Evolutionary conservation across 78 protist species (phyloP), one percentile per base, ranked within the genome.

Genomic region (Acrasis kona): DNA sequence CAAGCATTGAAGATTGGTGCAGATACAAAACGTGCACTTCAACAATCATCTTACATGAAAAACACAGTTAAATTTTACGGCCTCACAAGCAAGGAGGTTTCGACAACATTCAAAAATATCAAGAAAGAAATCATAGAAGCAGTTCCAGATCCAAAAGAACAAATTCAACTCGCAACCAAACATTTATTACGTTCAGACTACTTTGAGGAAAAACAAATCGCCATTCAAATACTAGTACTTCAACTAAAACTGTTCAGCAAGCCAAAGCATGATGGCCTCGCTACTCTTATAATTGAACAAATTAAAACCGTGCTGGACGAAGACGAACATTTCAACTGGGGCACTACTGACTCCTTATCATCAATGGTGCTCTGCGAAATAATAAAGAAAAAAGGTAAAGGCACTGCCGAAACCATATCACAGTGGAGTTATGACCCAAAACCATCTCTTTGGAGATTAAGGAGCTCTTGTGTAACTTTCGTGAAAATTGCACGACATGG

Each of bases 381-480:
- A 19, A 67, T 67, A n/a, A n/a, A n/a, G 19, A 19, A n/a, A 19
- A 67, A 67, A 67, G 71, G 19, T 67, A 19, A 19, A 67, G 19
- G 19, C 19, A 67, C 19, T 67, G 71, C 19, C 40, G 71, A 67
- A 41, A n/a, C 19, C 19, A 67, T 67, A n/a, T n/a, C 19, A 67
- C 19, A 67, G 19, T 67, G 71, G 71, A 67, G 19, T n/a, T 19
- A 67, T 67, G 19, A 19, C 19, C n/a, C 19, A n/a, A 67, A 67
- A n/a, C n/a, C n/a, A n/a, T n/a, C n/a, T 67, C 19, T 67, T n/a
- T 67, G 71, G 71, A 19, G 19, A n/a, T 19, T n/a, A 67, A n/a
- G 71, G 19, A 19, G 66, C 19, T 67, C 71, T 41, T 67, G 71
- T 67, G 71, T 67, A n/a, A n/a, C 71, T n/a, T 38, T 67, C 19